Percentiles rank a stretch among this genome's conserved stretches.
phyloP scores from a whole-genome alignment of 1,139 yeast genomes.

The Kodamaea arcana region DNA sequence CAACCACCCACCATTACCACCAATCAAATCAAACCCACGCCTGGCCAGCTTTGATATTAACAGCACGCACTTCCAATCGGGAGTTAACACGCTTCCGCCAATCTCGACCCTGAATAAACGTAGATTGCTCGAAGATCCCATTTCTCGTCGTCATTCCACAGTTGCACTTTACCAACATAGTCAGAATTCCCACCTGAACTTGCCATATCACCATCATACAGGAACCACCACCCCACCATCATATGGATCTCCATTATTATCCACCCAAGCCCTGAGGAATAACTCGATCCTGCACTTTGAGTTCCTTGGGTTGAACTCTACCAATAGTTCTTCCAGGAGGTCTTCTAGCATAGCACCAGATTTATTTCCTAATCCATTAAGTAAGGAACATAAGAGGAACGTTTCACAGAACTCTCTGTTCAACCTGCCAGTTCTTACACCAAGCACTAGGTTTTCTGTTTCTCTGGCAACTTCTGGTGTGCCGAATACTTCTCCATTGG shows the following conservation, averaged over 20 bases:
- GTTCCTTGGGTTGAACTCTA: constrained; percentile 21
- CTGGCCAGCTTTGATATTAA: constrained; percentile 34
- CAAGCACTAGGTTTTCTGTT: constrained; percentile 26
- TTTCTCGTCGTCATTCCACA: constrained; percentile 14
- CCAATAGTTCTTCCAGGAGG: constrained; percentile 31
- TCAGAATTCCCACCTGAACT: constrained; percentile 1
- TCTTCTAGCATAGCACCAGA: constrained; percentile 38
- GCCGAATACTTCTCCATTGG: constrained; percentile 9
- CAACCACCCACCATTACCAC: constrained; percentile 7
- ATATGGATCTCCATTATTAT: constrained; percentile 29
- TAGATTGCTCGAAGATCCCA: constrained; percentile 15
- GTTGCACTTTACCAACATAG: constrained; percentile 2
- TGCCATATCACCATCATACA: constrained; percentile 2
- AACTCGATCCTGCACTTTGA: constrained; percentile 38
- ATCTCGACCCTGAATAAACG: constrained; percentile 13
- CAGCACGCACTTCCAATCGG: constrained; percentile 5
- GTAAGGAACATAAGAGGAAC: constrained; percentile 22
- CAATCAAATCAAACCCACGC: constrained; percentile 13
- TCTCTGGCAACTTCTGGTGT: constrained; percentile 22
- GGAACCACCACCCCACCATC: constrained; percentile 27
- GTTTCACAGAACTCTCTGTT: constrained; percentile 28
- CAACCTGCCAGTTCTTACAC: constrained; percentile 27
- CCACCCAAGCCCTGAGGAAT: constrained; percentile 30
- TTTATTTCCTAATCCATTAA: constrained; percentile 36
- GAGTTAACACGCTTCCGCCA: constrained; percentile 11